phyloP scores from a whole-genome alignment of 2,329 filamentous ascomycete species.

The Ophiostoma triangulosporum region DNA sequence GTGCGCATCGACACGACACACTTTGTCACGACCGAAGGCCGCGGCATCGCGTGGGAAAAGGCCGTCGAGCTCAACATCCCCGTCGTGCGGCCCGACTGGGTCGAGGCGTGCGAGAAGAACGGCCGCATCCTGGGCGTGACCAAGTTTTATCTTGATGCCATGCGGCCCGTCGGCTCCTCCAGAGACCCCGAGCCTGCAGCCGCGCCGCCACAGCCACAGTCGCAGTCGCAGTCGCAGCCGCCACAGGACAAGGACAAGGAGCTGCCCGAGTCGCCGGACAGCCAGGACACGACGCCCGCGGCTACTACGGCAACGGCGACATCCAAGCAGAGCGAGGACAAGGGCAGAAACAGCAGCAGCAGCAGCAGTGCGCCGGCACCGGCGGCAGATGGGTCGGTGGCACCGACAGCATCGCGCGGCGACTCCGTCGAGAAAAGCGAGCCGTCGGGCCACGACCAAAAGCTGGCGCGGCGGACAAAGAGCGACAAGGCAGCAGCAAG shows the following conservation, averaged over 20 bases:
- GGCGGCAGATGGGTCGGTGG: slow-evolving; percentile 9
- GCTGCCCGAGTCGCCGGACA: slow-evolving; percentile 6
- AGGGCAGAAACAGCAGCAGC: not conserved
- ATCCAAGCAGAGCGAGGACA: not conserved
- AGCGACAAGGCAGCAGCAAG: slow-evolving; percentile 10
- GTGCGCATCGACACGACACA: slow-evolving; percentile 97
- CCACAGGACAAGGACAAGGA: slow-evolving; percentile 19
- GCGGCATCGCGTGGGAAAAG: slow-evolving; percentile 87
- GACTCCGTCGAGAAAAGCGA: slow-evolving; percentile 41
- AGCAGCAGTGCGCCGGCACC: not conserved
- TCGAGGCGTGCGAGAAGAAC: slow-evolving; percentile 88
- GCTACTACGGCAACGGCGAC: slow-evolving; percentile 1
- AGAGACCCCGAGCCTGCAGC: slow-evolving; percentile 9
- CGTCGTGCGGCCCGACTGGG: slow-evolving; percentile 91
- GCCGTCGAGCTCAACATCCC: slow-evolving; percentile 96
- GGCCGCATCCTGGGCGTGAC: slow-evolving; percentile 87
- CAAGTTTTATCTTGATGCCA: slow-evolving; percentile 87
- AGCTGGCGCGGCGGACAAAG: slow-evolving; percentile 34
- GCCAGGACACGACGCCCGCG: slow-evolving; percentile 1
- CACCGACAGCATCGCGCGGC: not conserved
- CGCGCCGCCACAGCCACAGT: not conserved
- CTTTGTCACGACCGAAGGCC: slow-evolving; percentile 90
- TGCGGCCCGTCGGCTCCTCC: slow-evolving; percentile 30
- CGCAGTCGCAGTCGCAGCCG: slow-evolving; percentile 3
- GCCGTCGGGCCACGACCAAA: slow-evolving; percentile 32